Conservation (phyloP, 208 protist genomes). For the Tritrichomonas musculus region DNA sequence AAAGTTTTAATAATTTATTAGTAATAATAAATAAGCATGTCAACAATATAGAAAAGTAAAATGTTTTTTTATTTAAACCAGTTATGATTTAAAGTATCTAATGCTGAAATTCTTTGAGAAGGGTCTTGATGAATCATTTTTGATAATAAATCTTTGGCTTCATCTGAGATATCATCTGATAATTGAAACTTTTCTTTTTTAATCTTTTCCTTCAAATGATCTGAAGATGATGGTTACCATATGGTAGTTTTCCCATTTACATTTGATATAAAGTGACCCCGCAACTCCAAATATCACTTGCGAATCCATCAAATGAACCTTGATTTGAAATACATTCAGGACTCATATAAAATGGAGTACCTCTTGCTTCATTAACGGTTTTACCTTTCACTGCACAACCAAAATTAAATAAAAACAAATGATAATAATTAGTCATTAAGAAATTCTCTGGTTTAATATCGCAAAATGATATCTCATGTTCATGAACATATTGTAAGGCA, state of each 20-base stretch:
- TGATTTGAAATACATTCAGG: neutral
- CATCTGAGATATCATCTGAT: neutral
- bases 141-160: neutral
- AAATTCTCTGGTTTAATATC: slow-evolving; percentile 16
- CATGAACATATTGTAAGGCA: neutral
- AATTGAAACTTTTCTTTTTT: neutral
- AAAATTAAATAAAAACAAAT: neutral
- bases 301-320: neutral
- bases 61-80: too few relatives aligned
- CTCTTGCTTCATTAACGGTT: neutral
- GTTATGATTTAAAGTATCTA: neutral
- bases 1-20: too few relatives aligned
- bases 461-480: neutral
- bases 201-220: neutral
- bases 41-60: too few relatives aligned
- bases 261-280: neutral
- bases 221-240: neutral
- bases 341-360: neutral
- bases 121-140: neutral
- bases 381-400: neutral
- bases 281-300: too few relatives aligned
- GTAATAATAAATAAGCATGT: too few relatives aligned
- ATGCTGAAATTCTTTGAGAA: neutral
- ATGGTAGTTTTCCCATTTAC: neutral
- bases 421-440: neutral